Base-by-base conservation (phyloP, 2,329 filamentous ascomycete genomes). In the Botrytis fabae region DNA sequence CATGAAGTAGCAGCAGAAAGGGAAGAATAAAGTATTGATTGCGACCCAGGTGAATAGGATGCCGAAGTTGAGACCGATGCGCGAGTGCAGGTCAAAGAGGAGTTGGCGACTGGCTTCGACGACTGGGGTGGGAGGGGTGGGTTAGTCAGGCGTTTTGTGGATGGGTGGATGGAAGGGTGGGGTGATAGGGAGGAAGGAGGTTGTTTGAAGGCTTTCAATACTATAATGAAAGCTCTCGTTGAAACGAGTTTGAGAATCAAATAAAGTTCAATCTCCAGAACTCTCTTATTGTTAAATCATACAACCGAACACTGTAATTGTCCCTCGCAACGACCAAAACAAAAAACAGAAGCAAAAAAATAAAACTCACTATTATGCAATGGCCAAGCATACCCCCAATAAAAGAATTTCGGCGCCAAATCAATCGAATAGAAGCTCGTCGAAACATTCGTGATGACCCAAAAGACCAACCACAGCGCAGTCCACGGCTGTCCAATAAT, bases 361-460 rank as follows among this genome's bases (percentile, higher is more conserved):
- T 35, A 35, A 2, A 81, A 54, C 82, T 76, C 80, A 86, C 85
- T 84, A 64, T 88, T 86, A 79, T 90, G 87, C 74, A 92, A 79
- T 25, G 89, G 89, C 88, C 88, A 91, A 0, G 86, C 88, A 78
- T 90, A 89, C 0, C 89, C 89, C 87, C 88, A 92, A 2, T 80
- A 78, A 78, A 88, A 92, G 77, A 91, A 91, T 0, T 78, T 81
- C 0, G 88, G 87, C 4, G 88, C 86, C 48, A 91, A 81, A 42
- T 87, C 86, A 65, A 91, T 81, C 6, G 85, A 81, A 80, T 91
- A 91, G 77, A 92, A 91, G 0, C 84, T 81, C 0, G 88, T 90
- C 0, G 84, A 82, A 0, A 91, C 89, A 77, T 92, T 92, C 4
- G 86, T 87, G 73, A 91, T 90, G 4, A 72, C 70, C 70, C 54